Percentiles rank a stretch among this genome's conserved stretches.
phyloP scores from a whole-genome alignment of 306 rosid species.

The Vicia faba region DNA sequence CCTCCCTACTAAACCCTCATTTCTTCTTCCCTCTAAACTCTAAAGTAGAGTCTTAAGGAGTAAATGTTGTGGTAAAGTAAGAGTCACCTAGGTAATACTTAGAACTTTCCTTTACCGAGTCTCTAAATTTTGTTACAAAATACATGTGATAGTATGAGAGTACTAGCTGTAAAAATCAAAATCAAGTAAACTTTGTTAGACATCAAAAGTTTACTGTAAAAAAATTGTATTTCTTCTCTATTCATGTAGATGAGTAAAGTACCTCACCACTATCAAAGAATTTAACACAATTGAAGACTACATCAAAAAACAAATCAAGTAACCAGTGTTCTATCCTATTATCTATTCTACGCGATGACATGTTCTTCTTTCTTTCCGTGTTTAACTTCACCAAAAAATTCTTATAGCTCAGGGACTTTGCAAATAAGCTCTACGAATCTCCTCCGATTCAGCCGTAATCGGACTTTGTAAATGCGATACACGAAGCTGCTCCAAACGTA shows the following conservation, averaged over 20 bases:
- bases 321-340: not conserved
- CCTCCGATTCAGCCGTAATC: too few species aligned
- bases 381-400: not conserved
- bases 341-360: not conserved
- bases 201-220: not conserved
- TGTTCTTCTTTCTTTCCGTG: not conserved
- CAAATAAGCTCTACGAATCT: too few species aligned
- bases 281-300: not conserved
- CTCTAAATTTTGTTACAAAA: too few species aligned
- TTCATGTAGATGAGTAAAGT: slow-evolving; percentile 26
- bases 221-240: not conserved
- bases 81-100: too few species aligned
- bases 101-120: too few species aligned
- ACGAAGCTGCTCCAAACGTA: slow-evolving; percentile 53
- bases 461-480: slow-evolving; percentile 33
- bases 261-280: not conserved
- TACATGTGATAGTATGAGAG: too few species aligned
- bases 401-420: not conserved
- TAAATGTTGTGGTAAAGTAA: too few species aligned
- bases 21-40: too few species aligned
- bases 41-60: too few species aligned
- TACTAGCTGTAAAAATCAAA: not conserved
- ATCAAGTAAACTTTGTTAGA: not conserved
- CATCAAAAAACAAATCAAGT: not conserved
- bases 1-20: too few species aligned